Base-by-base conservation (phyloP, 192 early-diverging fungal genomes). In the Podila minutissima region DNA sequence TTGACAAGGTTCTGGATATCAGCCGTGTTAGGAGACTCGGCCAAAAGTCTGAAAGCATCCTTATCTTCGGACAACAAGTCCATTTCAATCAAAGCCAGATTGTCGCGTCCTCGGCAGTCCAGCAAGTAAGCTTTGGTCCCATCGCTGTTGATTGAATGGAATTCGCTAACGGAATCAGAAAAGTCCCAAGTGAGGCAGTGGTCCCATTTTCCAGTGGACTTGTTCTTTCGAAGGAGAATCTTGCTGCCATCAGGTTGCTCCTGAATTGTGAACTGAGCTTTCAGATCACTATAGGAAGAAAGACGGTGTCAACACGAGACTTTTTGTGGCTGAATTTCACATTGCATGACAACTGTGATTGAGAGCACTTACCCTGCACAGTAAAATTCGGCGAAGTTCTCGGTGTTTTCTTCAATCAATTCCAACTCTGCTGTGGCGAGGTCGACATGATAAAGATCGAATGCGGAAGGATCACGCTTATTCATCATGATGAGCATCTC, bases 401-500 rank as follows among this genome's bases (percentile, higher is more conserved):
- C 46, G 37, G 66, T 82, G 38, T 83, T 83, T 24, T 67, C 71
- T 50, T 82, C 59, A 28, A 82, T 29, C 41, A 83, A 31, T 19
- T 83, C 35, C 15, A 53, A 26, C 65, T 73, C 79, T 19, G 68
- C 79, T n/a, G 82, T 82, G 22, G 29, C 53, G 20, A 83, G 58
- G 37, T 83, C 48, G 33, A 76, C 50, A 35, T 49, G 51, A 31
- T 74, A 48, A 9, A 83, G 70, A 38, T 76, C 74, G 41, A 83
- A 69, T 17, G 63, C 71, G 8, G 55, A 13, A 7, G 79, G 64
- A 17, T 83, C 81, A 33, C 74, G 82, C 41, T 83, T 62, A 31
- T 83, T 83, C 37, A 67, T 59, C 49, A 55, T 67, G 20, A 83
- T 62, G 32, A 83, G 24, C 20, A 74, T 49, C 67, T 83, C 62